A percentile compares a stretch with the other conserved stretches of the same genome.
These are phyloP conservation scores for Rhipidocladum racemiflorum DNA, from an alignment of 176 grass and related monocot genomes.

Conservation along the genomic window DNA sequence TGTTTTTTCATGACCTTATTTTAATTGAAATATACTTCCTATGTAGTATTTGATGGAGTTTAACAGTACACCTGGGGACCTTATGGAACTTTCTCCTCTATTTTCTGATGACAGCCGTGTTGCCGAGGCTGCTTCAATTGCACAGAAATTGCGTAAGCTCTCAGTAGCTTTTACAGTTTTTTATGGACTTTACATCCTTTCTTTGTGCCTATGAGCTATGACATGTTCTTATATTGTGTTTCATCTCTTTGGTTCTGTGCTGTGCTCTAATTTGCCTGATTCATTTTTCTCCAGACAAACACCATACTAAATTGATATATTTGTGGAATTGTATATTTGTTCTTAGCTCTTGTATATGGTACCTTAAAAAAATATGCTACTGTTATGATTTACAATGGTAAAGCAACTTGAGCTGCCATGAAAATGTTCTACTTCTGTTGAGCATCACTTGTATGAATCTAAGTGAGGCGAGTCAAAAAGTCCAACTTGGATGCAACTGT, in stretches of 20 bases:
- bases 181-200: background rate
- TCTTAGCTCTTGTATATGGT: background rate
- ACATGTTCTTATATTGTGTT: constrained; percentile 5
- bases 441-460: background rate
- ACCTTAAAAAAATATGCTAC: background rate
- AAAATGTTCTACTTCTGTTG: background rate
- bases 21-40: constrained; percentile 16
- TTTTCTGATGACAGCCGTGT: constrained; percentile 98
- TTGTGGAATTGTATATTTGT: background rate
- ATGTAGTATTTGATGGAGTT: constrained; percentile 98
- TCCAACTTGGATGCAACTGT: background rate
- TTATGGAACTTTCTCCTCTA: constrained; percentile 98
- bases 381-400: background rate
- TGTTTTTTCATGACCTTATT: constrained; percentile 6
- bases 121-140: constrained; percentile 98
- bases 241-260: constrained; percentile 9
- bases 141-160: constrained; percentile 94
- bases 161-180: background rate
- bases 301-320: background rate
- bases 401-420: background rate
- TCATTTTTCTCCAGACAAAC: background rate
- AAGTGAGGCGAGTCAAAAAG: background rate
- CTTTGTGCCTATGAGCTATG: background rate
- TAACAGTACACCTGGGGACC: constrained; percentile 98
- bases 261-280: background rate